These are phyloP conservation scores for Castanea sativa DNA, from an alignment of 306 rosid species.

Conservation along the genomic window DNA sequence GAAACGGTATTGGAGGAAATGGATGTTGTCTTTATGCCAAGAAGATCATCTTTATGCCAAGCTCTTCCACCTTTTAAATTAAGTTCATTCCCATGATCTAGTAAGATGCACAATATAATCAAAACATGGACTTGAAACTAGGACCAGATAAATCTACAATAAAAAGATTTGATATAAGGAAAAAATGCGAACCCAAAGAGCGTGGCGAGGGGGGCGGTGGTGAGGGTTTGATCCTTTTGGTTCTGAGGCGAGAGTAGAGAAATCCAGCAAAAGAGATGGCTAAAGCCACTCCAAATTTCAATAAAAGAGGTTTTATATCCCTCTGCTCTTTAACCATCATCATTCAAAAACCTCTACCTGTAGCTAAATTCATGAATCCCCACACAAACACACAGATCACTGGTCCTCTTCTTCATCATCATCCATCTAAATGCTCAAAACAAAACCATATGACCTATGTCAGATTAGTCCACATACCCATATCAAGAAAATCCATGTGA, in stretches of 20 bases:
- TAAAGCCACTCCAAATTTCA: constrained; percentile 70
- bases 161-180: background rate
- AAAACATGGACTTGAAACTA: background rate
- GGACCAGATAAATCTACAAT: background rate
- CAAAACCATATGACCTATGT: constrained; percentile 5
- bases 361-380: constrained; percentile 25
- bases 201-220: constrained; percentile 26
- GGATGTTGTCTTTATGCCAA: constrained; percentile 22
- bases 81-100: constrained; percentile 42
- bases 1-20: constrained; percentile 31
- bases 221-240: constrained; percentile 37
- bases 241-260: constrained; percentile 50
- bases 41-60: constrained; percentile 17
- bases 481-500: background rate
- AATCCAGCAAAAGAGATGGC: constrained; percentile 79
- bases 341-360: constrained; percentile 11
- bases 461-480: constrained; percentile 8
- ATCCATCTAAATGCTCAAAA: constrained; percentile 46
- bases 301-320: constrained; percentile 52
- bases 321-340: constrained; percentile 33
- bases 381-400: constrained; percentile 7
- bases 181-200: constrained; percentile 46
- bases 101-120: constrained; percentile 1
- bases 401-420: constrained; percentile 53
- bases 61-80: constrained; percentile 26